A percentile compares a stretch with the other conserved stretches of the same genome.
Evolutionary conservation across 139 green algal genomes (phyloP).

Genomic region (Picochlorum sp.): DNA sequence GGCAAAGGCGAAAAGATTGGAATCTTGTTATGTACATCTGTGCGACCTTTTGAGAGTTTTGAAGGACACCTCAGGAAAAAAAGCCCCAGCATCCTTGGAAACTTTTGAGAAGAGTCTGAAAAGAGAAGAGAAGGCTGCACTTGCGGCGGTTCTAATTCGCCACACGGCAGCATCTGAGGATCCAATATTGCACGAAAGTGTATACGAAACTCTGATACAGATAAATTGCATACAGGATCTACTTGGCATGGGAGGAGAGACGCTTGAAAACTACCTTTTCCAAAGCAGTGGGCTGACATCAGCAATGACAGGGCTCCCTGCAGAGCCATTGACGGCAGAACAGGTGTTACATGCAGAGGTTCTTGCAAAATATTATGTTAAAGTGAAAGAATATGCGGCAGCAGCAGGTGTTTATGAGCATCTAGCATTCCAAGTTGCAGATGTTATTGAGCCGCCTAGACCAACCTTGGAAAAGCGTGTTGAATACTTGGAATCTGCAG

Average conservation of each 20-base stretch:
- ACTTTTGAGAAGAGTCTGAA: conserved; percentile 24
- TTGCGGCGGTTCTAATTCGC: conserved; percentile 19
- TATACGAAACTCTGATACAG: conserved; percentile 52
- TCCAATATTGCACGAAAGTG: conserved; percentile 38
- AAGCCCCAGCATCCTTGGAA: conserved; percentile 18
- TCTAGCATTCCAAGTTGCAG: conserved; percentile 44
- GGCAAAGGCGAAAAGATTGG: conserved; percentile 32
- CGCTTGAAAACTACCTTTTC: conserved; percentile 50
- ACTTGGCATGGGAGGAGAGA: conserved; percentile 27
- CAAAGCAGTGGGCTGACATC: conserved; percentile 33
- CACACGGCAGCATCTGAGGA: conserved; percentile 24
- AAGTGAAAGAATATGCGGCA: conserved; percentile 16
- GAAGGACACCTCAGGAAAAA: conserved; percentile 1
- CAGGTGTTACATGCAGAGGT: conserved; percentile 36
- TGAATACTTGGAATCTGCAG: conserved; percentile 37
- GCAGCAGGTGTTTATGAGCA: conserved; percentile 42
- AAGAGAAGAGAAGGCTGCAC: conserved; percentile 15
- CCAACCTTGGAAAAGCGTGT: conserved; percentile 43
- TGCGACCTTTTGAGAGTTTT: conserved; percentile 38
- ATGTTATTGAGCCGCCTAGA: conserved; percentile 31
- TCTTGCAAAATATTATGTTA: conserved; percentile 53
- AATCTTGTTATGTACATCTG: conserved; percentile 47
- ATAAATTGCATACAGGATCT: conserved; percentile 22
- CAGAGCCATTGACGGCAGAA: conserved; percentile 15
- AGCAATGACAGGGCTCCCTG: background rate